Base-by-base conservation (phyloP, 1,284 basidiomycete species). In the Schizophyllum commune region DNA sequence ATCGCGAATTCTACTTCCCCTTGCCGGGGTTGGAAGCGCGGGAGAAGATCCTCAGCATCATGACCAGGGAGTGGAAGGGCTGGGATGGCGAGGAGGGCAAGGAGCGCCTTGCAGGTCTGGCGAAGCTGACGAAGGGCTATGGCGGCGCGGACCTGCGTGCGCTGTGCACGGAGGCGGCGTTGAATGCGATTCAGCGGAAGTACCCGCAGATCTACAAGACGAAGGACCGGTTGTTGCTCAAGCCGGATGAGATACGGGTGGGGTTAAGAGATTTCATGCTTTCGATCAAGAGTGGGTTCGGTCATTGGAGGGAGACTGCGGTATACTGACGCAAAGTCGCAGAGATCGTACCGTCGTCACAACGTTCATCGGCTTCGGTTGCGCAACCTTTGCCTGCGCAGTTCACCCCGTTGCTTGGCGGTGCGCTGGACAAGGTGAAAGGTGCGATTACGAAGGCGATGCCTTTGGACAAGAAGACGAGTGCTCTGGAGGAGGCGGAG, bases 181-280 rank as follows among this genome's bases (percentile, higher is more conserved):
- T 99, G 65, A 98, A 98, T 70, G 96, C 97, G 1, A 91, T 99
- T 27, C 97, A 99, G 71, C 80, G 97, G 59, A 81, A 91, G 56
- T 99, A 99, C 72, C 97, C 97, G 0, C 97, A 99, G 72, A 97
- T 99, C 60, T 99, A 99, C 80, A 90, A 93, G 75, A 91, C 93
- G 1, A 86, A 83, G 32, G 94, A 99, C 65, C 82, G 97, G 5
- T 75, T 99, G 11, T 71, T 95, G 54, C 80, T 99, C 57, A 85
- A 95, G 63, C 92, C 96, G 1, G 89, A 92, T 67, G 88, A 89
- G 0, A 97, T 99, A 65, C 81, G 82, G 52, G 88, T 98, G 8
- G 87, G 91, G 57, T 81, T 97, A 52, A 84, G 93, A 60, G 97
- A 99, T 74, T 99, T 99, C 70, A 96, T 98, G 93, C 91, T 97